phyloP scores from a whole-genome alignment of 106 monocot species.

The Platanthera guangdongensis region DNA sequence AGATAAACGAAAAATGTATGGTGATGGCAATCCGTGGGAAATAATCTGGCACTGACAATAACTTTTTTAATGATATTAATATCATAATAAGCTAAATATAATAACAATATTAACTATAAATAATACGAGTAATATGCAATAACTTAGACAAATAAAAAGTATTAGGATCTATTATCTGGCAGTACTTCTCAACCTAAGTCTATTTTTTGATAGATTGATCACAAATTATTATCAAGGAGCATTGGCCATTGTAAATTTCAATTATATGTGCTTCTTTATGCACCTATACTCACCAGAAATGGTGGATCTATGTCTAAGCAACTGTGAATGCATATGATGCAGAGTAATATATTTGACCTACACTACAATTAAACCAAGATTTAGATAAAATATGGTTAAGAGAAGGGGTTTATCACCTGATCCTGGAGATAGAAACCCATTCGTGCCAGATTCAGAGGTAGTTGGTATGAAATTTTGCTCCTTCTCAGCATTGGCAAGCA shows the following conservation, averaged over 20 bases:
- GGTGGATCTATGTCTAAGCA: neutral
- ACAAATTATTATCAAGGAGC: neutral
- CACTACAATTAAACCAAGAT: neutral
- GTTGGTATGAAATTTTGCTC: constrained; percentile 4
- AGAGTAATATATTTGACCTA: neutral
- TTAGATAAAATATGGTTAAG: neutral
- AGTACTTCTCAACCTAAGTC: neutral
- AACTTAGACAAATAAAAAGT: no score
- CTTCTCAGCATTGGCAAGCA: constrained; percentile 63
- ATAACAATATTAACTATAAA: no score
- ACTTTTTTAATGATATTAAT: no score
- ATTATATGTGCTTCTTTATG: neutral
- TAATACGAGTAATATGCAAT: no score
- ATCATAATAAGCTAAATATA: no score
- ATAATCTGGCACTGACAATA: no score
- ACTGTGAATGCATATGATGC: neutral
- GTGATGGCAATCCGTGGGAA: no score
- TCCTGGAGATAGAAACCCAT: constrained; percentile 3
- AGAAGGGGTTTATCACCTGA: constrained; percentile 18
- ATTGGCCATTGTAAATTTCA: neutral
- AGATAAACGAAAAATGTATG: no score
- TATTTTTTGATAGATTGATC: neutral
- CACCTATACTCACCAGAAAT: neutral
- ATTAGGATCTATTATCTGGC: neutral
- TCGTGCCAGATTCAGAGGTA: neutral